Base-by-base conservation (phyloP, 169 alveolate species). In the Ichthyophthirius multifiliis region DNA sequence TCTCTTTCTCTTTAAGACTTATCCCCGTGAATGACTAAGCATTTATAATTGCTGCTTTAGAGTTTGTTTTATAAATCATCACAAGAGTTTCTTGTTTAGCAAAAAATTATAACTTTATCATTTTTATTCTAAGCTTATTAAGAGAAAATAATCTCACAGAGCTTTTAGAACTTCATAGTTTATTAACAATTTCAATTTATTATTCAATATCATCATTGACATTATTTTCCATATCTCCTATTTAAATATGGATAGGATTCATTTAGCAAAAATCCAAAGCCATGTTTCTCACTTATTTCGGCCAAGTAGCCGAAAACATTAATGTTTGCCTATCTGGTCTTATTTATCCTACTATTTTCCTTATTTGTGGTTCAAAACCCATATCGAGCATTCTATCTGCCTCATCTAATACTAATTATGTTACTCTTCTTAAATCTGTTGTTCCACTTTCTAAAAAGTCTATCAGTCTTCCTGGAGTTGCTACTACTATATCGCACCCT, bases 401-500 rank as follows among this genome's bases (percentile, higher is more conserved):
- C 77, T 93, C 97, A 89, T 93, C 97, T 12, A 93, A 79, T 34
- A 90, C 95, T 12, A 93, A 85, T 75, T 86, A 93, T 18, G 95
- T 89, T 10, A 91, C 91, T 73, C 88, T 88, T 43, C 81, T 75
- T 75, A 93, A 86, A 80, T 90, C 86, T 10, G 88, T 83, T 2
- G 73, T 90, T 20, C 81, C 65, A 44, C 85, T 82, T 18, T 80
- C 74, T 48, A 90, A 37, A 44, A 90, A 84, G 71, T 90, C 94
- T 31, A 84, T 64, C 18, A 85, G 82, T 75, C 98, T 65, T 10
- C 94, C 94, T 20, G 94, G 94, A 43, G 97, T 93, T 16, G 99
- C 99, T 45, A 98, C 96, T 63, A 97, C 91, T 13, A 98, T 96
- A 85, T 99, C 99, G 35, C 97, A 99, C 4, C 99, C 99, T 80